Base-by-base conservation (phyloP, 2,329 filamentous ascomycete species). In the Epichloe hybrida region DNA sequence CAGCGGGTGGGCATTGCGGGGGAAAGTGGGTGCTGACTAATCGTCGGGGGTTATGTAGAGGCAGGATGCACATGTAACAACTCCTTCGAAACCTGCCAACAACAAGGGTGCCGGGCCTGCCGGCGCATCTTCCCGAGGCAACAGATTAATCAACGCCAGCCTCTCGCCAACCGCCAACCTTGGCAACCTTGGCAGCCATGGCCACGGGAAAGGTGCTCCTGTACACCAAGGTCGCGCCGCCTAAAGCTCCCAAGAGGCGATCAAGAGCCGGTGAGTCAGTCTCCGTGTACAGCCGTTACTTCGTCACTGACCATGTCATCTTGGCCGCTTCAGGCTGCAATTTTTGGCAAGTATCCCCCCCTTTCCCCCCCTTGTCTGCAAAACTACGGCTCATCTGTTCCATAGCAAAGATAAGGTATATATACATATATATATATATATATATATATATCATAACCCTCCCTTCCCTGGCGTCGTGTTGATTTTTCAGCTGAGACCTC, bases 221-320 rank as follows among this genome's bases (percentile, higher is more conserved):
- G 43, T 81, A 79, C 60, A 78, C 76, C n/a, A 72, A 70, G 62
- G 64, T 74, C 47, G 77, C 77, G 52, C 63, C 71, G 45, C 75
- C 77, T n/a, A 81, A 79, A 64, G 66, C 71, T 43, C 77, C 77
- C 35, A 81, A 80, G 65, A 73, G 68, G 59, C 71, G 78, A 50
- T 81, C 78, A n/a, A 70, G 77, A 66, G 72, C 75, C 61, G 76
- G 76, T 80, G 65, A 67, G 73, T 72, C 31, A 12, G 20, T 12
- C 27, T 13, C 41, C n/a, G 6, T 31, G 27, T 31, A 11, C 3
- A 9, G 27, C 27, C 27, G 27, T 17, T 31, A 4, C 27, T 36
- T 47, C 13, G 40, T 55, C 43, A 15, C 35, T 46, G 23, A 40
- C 52, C 13, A 37, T 46, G 39, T 34, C 50, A 21, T 46, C 5